Evolutionary conservation across 768 basidiomycete genomes (phyloP).

Genomic region (Hysterangium stoloniferum): DNA sequence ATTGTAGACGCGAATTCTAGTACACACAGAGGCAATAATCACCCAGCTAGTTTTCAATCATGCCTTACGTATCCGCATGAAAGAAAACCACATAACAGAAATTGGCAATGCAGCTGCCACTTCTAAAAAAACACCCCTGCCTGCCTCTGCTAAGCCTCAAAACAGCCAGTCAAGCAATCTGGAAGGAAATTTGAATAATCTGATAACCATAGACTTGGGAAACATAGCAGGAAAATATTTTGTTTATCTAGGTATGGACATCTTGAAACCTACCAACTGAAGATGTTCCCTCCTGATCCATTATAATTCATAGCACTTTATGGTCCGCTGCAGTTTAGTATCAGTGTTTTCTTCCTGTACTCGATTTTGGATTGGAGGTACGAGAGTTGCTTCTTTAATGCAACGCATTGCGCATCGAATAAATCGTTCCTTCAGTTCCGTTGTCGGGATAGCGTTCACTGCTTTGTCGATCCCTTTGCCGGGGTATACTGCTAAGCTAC

Average conservation of each 20-base stretch:
- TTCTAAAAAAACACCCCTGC: background rate
- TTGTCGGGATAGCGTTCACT: slow-evolving; percentile 29
- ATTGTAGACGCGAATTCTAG: slow-evolving; percentile 21
- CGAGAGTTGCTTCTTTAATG: background rate
- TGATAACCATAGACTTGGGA: slow-evolving; percentile 30
- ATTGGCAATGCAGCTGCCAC: background rate
- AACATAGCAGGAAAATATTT: slow-evolving; percentile 28
- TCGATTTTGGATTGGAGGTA: slow-evolving; percentile 31
- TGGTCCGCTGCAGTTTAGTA: slow-evolving; percentile 19
- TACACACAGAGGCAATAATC: slow-evolving; percentile 29
- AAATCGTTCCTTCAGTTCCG: slow-evolving; percentile 17
- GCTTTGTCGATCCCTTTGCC: slow-evolving; percentile 30
- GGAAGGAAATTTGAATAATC: slow-evolving; percentile 32
- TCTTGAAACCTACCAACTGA: slow-evolving; percentile 12
- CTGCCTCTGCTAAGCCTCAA: slow-evolving; percentile 7
- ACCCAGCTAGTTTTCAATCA: slow-evolving; percentile 34
- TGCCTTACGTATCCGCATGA: slow-evolving; percentile 30
- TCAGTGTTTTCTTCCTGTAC: slow-evolving; percentile 28
- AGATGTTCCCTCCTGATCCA: slow-evolving; percentile 18
- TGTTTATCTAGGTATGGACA: slow-evolving; percentile 19
- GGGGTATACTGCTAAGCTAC: slow-evolving; percentile 25
- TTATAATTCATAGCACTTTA: slow-evolving; percentile 14
- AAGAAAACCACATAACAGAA: slow-evolving; percentile 20
- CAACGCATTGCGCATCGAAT: background rate
- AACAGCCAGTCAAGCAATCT: slow-evolving; percentile 14